Conservation (phyloP, 2,329 filamentous ascomycete genomes). For the Verticillium alfalfae region DNA sequence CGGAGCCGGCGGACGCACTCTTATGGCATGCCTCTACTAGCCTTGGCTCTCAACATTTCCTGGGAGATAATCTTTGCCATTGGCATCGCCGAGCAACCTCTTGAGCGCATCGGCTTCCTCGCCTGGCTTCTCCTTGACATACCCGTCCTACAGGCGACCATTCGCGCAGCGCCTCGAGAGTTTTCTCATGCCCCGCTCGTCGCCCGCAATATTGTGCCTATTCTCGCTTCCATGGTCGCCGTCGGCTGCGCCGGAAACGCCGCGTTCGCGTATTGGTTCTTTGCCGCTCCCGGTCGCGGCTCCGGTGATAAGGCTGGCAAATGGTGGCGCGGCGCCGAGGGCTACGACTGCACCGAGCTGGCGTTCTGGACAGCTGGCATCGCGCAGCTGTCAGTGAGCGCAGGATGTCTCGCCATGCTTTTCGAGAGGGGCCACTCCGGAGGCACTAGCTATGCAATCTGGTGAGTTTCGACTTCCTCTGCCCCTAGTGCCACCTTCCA, state of each 20-base stretch:
- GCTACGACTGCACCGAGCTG: constrained; percentile 42
- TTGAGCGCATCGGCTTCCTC: constrained; percentile 37
- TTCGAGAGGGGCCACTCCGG: constrained; percentile 40
- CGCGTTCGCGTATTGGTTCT: constrained; percentile 41
- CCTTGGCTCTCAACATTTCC: constrained; percentile 42
- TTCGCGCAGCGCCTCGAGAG: constrained; percentile 36
- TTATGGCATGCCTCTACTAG: constrained; percentile 43
- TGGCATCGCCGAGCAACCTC: constrained; percentile 34
- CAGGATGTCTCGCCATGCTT: constrained; percentile 35
- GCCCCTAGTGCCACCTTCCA: not conserved
- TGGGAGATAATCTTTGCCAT: constrained; percentile 47
- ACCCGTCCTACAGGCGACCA: constrained; percentile 37
- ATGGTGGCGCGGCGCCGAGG: constrained; percentile 31
- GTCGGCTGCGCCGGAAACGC: constrained; percentile 32
- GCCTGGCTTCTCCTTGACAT: constrained; percentile 45
- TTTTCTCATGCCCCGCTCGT: constrained; percentile 35
- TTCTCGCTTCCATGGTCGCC: constrained; percentile 28
- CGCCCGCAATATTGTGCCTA: constrained; percentile 29
- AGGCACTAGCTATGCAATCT: constrained; percentile 41
- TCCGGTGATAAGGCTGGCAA: constrained; percentile 39
- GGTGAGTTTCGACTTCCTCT: constrained; percentile 27
- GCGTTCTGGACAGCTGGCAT: constrained; percentile 41
- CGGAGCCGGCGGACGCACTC: constrained; percentile 38
- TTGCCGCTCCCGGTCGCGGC: constrained; percentile 31
- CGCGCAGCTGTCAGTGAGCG: constrained; percentile 34